Evolutionary conservation across 163 green algal genomes (phyloP).

Genomic region (Scenedesmus sp.): DNA sequence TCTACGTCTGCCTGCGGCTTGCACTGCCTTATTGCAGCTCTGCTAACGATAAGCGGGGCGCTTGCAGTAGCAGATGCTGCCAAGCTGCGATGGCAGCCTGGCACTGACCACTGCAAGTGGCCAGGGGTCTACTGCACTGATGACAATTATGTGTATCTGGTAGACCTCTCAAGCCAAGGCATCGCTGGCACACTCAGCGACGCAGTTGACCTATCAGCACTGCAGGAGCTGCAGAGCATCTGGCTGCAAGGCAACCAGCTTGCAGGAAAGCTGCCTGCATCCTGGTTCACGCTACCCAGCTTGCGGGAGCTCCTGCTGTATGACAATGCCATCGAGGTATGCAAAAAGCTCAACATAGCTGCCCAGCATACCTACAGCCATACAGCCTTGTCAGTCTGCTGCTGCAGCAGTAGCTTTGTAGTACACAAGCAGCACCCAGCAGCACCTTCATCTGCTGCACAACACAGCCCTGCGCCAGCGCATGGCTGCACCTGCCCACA

Average conservation of each 20-base stretch:
- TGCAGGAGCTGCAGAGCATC: background rate
- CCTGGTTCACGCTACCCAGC: background rate
- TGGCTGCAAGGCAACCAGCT: background rate
- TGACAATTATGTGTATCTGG: background rate
- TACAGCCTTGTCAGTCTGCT: no score
- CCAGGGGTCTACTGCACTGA: background rate
- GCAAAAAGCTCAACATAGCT: background rate
- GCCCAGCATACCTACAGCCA: no score
- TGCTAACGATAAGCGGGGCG: background rate
- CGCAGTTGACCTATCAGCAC: background rate
- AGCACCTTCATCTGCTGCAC: no score
- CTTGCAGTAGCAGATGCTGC: background rate
- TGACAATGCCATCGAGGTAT: background rate
- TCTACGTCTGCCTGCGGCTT: background rate
- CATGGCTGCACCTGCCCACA: no score
- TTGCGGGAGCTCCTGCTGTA: background rate
- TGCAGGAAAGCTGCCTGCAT: background rate
- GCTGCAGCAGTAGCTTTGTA: no score
- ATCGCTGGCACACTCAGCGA: background rate
- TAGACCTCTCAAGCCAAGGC: background rate
- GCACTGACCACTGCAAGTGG: background rate
- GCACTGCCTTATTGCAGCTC: background rate
- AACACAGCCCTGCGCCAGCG: no score
- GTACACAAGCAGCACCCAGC: no score
- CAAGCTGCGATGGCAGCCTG: background rate